phyloP scores from a whole-genome alignment of 495 filamentous ascomycete genomes.

The Echria macrotheca region DNA sequence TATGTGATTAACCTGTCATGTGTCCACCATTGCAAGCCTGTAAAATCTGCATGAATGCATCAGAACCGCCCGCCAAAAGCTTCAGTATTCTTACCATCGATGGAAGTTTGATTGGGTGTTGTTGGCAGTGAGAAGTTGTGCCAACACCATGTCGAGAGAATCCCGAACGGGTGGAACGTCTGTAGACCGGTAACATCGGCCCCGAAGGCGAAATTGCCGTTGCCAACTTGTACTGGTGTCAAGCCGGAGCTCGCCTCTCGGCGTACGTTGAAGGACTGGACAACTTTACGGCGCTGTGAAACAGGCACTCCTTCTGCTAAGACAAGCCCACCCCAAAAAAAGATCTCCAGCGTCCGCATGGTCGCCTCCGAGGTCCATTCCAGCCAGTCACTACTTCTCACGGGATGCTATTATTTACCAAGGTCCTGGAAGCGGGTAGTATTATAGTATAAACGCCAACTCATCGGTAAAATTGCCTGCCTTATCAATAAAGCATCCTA shows the following conservation, averaged over 20 bases:
- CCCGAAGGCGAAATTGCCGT: constrained; percentile 52
- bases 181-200: constrained; percentile 51
- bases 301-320: constrained; percentile 2
- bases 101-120: constrained; percentile 32
- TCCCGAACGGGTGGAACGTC: constrained; percentile 56
- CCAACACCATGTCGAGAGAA: constrained; percentile 52
- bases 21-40: constrained; percentile 47
- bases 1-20: constrained; percentile 51
- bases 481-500: no score
- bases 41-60: constrained; percentile 32
- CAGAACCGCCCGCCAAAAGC: not conserved
- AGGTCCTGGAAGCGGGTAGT: no score
- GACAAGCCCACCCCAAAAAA: not conserved
- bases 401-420: no score
- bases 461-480: no score
- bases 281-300: constrained; percentile 18
- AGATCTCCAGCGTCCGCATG: no score
- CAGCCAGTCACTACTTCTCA: no score
- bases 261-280: constrained; percentile 30
- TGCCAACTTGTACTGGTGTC: constrained; percentile 49
- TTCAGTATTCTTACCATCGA: constrained; percentile 27
- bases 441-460: no score
- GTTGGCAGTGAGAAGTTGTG: constrained; percentile 52
- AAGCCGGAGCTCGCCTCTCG: constrained; percentile 36
- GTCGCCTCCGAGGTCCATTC: no score